A percentile compares a stretch with the other conserved stretches of the same genome.
Conservation (phyloP, 2,329 filamentous ascomycete species). For the Diaporthe sp. region DNA sequence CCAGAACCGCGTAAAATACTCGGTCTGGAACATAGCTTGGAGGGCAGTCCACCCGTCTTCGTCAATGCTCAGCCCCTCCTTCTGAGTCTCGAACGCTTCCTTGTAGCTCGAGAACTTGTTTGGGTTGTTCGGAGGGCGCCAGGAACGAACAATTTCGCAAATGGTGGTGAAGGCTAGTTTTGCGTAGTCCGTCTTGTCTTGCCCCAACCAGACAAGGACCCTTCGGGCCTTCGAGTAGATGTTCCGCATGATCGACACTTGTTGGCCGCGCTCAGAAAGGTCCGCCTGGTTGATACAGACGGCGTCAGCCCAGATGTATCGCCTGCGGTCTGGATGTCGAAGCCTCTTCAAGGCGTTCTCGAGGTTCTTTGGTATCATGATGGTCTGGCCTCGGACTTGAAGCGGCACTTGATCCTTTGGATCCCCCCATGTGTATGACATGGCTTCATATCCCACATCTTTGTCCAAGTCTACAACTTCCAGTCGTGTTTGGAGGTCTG, state of each 20-base stretch:
- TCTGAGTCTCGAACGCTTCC: conserved; percentile 30
- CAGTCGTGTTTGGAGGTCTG: conserved; percentile 14
- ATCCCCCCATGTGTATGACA: conserved; percentile 33
- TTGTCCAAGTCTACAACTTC: conserved; percentile 28
- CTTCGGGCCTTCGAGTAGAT: conserved; percentile 23
- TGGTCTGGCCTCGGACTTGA: not conserved
- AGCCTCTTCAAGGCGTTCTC: conserved; percentile 24
- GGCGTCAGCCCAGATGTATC: conserved; percentile 34
- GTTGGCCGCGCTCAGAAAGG: conserved; percentile 20
- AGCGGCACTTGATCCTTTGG: conserved; percentile 20
- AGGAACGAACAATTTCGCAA: conserved; percentile 38
- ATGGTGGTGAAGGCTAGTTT: conserved; percentile 30
- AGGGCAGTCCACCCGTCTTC: conserved; percentile 38
- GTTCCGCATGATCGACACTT: conserved; percentile 32
- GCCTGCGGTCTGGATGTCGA: not conserved
- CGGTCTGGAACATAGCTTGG: conserved; percentile 36
- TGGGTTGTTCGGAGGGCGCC: conserved; percentile 34
- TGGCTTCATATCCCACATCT: conserved; percentile 17
- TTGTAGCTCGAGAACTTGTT: conserved; percentile 37
- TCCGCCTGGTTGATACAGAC: conserved; percentile 37
- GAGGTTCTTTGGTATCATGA: conserved; percentile 16
- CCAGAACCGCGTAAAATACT: conserved; percentile 42
- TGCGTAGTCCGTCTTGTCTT: conserved; percentile 29
- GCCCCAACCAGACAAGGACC: conserved; percentile 28
- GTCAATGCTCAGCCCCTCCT: conserved; percentile 20